Percentiles rank a stretch among this genome's conserved stretches.
Conservation (phyloP, 2,329 filamentous ascomycete genomes). For the Sarocladiaceae sp. region DNA sequence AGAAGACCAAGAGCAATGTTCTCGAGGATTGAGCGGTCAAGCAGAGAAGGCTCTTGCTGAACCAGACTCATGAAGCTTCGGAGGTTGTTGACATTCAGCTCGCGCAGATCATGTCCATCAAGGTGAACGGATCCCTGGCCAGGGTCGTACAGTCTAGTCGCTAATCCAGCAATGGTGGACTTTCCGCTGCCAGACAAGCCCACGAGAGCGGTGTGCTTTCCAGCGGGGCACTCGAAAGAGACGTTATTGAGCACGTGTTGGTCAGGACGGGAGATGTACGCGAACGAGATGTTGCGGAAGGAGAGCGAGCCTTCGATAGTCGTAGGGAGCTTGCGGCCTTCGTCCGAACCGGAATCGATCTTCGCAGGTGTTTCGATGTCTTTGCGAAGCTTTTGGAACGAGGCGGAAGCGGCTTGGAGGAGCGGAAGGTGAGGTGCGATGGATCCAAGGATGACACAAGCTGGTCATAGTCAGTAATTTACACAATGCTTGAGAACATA, state of each 20-base stretch:
- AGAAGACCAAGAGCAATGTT: slow-evolving; percentile 49
- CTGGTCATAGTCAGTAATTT: slow-evolving; percentile 19
- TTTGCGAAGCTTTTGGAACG: slow-evolving; percentile 30
- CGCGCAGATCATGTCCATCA: slow-evolving; percentile 42
- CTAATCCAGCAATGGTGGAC: slow-evolving; percentile 50
- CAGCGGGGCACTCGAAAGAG: slow-evolving; percentile 28
- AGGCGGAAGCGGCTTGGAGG: slow-evolving; percentile 15
- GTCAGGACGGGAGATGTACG: slow-evolving; percentile 31
- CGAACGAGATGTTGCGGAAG: slow-evolving; percentile 26
- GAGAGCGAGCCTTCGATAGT: slow-evolving; percentile 18
- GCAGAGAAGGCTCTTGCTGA: slow-evolving; percentile 40
- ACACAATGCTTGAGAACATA: neutral
- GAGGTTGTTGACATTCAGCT: slow-evolving; percentile 34
- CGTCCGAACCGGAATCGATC: slow-evolving; percentile 18
- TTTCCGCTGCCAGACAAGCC: slow-evolving; percentile 56
- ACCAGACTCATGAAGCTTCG: slow-evolving; percentile 39
- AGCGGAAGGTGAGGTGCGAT: slow-evolving; percentile 20
- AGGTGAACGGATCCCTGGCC: slow-evolving; percentile 41
- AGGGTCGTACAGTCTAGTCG: slow-evolving; percentile 55
- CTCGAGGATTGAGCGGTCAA: slow-evolving; percentile 43
- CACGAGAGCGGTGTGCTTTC: slow-evolving; percentile 27
- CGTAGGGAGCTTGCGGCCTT: slow-evolving; percentile 23
- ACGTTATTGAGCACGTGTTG: slow-evolving; percentile 28
- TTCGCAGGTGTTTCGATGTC: slow-evolving; percentile 21
- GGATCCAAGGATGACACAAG: slow-evolving; percentile 13